Base-by-base conservation (phyloP, 2,329 filamentous ascomycete species). In the Aspergillus felis region DNA sequence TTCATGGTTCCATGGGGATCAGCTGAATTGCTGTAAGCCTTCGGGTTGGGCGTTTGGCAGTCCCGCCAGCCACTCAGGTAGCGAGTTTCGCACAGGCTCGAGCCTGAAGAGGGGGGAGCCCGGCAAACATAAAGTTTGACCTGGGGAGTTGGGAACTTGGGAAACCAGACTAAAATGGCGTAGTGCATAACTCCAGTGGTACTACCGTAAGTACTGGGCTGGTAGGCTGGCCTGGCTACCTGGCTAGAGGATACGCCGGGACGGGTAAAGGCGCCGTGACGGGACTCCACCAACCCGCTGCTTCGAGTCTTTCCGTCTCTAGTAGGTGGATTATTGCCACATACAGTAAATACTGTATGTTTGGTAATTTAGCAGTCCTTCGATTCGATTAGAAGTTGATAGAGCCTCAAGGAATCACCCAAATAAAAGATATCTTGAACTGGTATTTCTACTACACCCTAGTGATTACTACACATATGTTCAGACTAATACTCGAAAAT, bases 231-330 rank as follows among this genome's bases (percentile, higher is more conserved):
- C 8, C 41, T 44, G 42, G 42, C 42, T 20, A 27, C 9, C 42
- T 46, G 42, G 42, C 42, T 10, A 27, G 41, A 64, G 63, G 63
- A 57, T 60, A 62, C 60, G 60, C 61, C 64, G 61, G 61, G 64
- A 66, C 64, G 64, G 64, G 64, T 64, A 66, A 65, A 65, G 63
- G 63, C 64, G 64, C 64, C 60, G 61, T 66, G 62, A 61, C 63
- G 61, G 63, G 61, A 56, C 60, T 63, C 63, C 63, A 62, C 62
- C 53, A 54, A 57, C 61, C 55, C 44, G 44, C 17, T 47, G 57
- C 60, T 58, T 57, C 57, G 56, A 60, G 50, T 59, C 57, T 63
- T 61, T 58, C 57, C 60, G 54, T 60, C 58, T 58, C 58, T 41
- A 50, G 17, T 44, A 7, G 28, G 53, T 38, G 47, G 27, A 38